A percentile compares a stretch with the other conserved stretches of the same genome.
These are phyloP conservation scores for Verticillium zaregamsianum DNA, from an alignment of 2,329 filamentous ascomycete genomes.

Conservation along the genomic window DNA sequence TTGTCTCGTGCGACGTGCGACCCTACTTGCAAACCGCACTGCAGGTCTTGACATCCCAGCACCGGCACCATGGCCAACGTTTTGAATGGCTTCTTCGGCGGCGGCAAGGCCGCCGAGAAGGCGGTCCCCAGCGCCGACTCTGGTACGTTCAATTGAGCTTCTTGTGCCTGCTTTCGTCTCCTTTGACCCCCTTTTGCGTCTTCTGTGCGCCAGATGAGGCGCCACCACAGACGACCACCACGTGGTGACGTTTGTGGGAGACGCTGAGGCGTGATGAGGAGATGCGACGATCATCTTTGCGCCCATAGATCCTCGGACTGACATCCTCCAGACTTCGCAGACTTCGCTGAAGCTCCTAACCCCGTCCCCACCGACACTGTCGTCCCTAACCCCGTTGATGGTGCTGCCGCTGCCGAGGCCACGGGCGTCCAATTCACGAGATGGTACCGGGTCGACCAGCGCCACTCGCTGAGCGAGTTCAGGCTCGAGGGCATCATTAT, in stretches of 20 bases:
- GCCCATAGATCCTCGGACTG: conserved; percentile 12
- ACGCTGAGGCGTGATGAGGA: background rate
- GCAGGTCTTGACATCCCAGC: conserved; percentile 12
- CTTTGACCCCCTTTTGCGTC: conserved; percentile 1
- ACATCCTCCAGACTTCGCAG: conserved; percentile 72
- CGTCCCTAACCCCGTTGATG: conserved; percentile 38
- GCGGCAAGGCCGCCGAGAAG: conserved; percentile 55
- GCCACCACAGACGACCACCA: background rate
- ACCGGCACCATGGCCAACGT: conserved; percentile 47
- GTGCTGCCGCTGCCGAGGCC: conserved; percentile 38
- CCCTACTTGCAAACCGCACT: conserved; percentile 1
- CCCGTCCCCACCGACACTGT: conserved; percentile 52
- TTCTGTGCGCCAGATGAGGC: background rate
- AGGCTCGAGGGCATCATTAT: conserved; percentile 81
- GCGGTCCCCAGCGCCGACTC: conserved; percentile 52
- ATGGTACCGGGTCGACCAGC: conserved; percentile 97
- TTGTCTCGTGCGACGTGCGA: background rate
- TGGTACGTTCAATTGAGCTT: conserved; percentile 43
- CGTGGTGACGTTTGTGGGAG: background rate
- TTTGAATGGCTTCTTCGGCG: conserved; percentile 67
- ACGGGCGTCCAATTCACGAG: conserved; percentile 70
- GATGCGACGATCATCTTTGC: background rate
- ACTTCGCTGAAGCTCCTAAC: conserved; percentile 78
- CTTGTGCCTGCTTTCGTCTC: conserved; percentile 1
- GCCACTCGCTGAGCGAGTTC: conserved; percentile 80